phyloP scores from a whole-genome alignment of 352 stramenopile genomes.

The Halophytophthora batemanensis region DNA sequence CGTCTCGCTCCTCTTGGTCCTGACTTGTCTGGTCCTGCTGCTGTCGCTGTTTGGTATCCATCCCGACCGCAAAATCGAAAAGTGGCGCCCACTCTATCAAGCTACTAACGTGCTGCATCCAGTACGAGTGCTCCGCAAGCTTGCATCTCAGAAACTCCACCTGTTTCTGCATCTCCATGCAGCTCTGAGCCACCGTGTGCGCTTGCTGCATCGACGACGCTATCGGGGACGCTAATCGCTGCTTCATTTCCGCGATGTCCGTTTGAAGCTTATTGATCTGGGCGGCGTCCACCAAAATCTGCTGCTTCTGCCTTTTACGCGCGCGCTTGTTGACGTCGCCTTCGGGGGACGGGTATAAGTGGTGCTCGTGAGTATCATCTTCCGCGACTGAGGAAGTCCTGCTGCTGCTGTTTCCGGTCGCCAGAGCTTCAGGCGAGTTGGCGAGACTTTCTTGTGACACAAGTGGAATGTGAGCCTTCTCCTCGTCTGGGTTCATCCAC shows the following conservation, averaged over 20 bases:
- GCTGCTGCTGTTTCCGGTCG: neutral
- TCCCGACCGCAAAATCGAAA: conserved; percentile 24
- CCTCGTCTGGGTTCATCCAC: neutral
- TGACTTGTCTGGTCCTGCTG: conserved; percentile 1
- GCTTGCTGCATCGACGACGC: conserved; percentile 1
- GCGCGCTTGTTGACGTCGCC: conserved; percentile 15
- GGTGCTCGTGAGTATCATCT: too few species aligned
- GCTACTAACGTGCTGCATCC: conserved; percentile 42
- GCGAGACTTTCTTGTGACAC: neutral
- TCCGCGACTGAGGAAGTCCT: neutral
- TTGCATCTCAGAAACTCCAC: conserved; percentile 38
- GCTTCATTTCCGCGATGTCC: conserved; percentile 31
- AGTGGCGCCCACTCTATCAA: conserved; percentile 54
- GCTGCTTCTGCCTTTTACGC: conserved; percentile 52
- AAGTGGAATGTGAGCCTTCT: neutral
- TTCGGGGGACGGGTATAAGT: too few species aligned
- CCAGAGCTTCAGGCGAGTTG: neutral
- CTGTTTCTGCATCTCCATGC: conserved; percentile 36
- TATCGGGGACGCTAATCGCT: conserved; percentile 12
- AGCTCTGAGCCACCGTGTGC: conserved; percentile 16
- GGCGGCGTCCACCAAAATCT: conserved; percentile 26
- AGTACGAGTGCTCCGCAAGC: conserved; percentile 44
- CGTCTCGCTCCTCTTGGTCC: too few species aligned
- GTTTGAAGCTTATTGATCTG: conserved; percentile 33
- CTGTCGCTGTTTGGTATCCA: neutral